Percentiles rank a stretch among this genome's conserved stretches.
These are phyloP conservation scores for Lasiodiplodia hormozganensis DNA, from an alignment of 2,329 filamentous ascomycete genomes.

Conservation along the genomic window DNA sequence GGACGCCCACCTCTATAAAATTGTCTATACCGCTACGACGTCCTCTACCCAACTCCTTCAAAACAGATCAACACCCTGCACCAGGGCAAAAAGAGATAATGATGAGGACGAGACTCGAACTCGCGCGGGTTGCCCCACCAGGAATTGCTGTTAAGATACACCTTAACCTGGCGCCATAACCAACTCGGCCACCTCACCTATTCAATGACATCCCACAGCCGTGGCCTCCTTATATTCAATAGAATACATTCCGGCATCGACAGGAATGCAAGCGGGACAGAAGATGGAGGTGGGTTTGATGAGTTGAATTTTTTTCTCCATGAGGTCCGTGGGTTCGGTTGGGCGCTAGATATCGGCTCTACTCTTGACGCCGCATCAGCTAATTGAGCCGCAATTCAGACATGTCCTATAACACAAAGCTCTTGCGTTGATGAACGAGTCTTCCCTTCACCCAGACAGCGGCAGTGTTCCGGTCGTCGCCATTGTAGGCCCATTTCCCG, in stretches of 20 bases:
- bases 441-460: slow-evolving; percentile 88
- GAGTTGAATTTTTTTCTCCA: background rate
- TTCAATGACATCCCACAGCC: too few relatives aligned
- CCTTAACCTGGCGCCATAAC: slow-evolving; percentile 30
- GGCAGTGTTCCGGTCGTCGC: slow-evolving; percentile 89
- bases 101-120: background rate
- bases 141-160: slow-evolving; percentile 5
- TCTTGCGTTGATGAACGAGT: slow-evolving; percentile 28
- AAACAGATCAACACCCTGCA: background rate
- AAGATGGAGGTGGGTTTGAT: background rate
- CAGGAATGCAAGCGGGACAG: background rate
- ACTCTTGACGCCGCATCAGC: background rate
- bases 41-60: background rate
- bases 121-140: background rate
- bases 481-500: slow-evolving; percentile 93
- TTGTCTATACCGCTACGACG: background rate
- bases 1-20: background rate
- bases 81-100: slow-evolving; percentile 8
- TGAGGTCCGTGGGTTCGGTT: slow-evolving; percentile 15
- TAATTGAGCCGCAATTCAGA: background rate
- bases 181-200: slow-evolving; percentile 29
- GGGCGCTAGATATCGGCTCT: slow-evolving; percentile 2
- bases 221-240: background rate
- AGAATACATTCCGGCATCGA: background rate
- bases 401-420: background rate